These are phyloP conservation scores for Climacium dendroides DNA, from an alignment of 225 moss, liverwort and hornwort genomes.

Conservation along the genomic window DNA sequence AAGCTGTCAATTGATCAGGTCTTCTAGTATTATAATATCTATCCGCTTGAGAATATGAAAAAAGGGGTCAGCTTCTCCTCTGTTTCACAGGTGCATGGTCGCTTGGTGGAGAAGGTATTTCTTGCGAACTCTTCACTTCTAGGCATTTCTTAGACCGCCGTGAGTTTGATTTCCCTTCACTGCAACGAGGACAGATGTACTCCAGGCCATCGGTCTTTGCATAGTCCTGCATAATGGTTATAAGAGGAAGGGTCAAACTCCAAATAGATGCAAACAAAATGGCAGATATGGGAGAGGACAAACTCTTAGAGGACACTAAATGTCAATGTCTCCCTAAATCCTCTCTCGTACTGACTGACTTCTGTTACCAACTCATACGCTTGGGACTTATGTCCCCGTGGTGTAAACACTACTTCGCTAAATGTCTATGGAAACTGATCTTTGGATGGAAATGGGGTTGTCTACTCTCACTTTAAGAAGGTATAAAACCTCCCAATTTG, in stretches of 20 bases:
- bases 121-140: slow-evolving; percentile 34
- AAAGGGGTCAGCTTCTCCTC: slow-evolving; percentile 23
- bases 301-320: not conserved
- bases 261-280: not conserved
- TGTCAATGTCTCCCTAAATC: not conserved
- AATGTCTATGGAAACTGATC: not conserved
- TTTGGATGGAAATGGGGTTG: not conserved
- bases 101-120: slow-evolving; percentile 29
- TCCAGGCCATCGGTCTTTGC: slow-evolving; percentile 98
- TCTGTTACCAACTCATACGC: not conserved
- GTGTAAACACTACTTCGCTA: not conserved
- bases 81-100: slow-evolving; percentile 21
- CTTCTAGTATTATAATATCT: not conserved
- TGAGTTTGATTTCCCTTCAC: slow-evolving; percentile 59
- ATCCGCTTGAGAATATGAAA: not conserved
- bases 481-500: not conserved
- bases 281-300: not conserved
- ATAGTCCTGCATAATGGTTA: slow-evolving; percentile 53
- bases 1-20: not conserved
- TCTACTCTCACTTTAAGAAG: no score
- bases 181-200: slow-evolving; percentile 93
- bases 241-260: not conserved
- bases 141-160: slow-evolving; percentile 32
- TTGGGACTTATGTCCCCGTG: not conserved
- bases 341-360: not conserved